These are phyloP conservation scores for Thelephora ganbajun DNA, from an alignment of 768 basidiomycete genomes.

Conservation along the genomic window DNA sequence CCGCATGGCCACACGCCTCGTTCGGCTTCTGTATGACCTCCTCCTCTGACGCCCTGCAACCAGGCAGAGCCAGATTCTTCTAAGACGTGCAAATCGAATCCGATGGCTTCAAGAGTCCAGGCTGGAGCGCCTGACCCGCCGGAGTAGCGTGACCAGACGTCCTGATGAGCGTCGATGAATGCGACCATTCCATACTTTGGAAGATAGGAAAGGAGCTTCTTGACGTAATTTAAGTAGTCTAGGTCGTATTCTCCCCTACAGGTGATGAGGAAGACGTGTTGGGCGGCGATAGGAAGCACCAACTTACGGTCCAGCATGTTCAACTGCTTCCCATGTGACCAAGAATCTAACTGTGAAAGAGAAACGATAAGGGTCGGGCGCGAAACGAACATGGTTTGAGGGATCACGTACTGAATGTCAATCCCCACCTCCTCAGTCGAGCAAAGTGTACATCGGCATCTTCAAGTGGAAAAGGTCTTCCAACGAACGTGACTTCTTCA, in stretches of 20 bases:
- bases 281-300: neutral
- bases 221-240: slow-evolving; percentile 73
- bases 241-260: slow-evolving; percentile 70
- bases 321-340: slow-evolving; percentile 94
- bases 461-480: slow-evolving; percentile 79
- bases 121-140: slow-evolving; percentile 95
- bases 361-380: neutral
- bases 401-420: slow-evolving; percentile 58
- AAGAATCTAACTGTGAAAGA: slow-evolving; percentile 62
- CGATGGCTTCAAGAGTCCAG: slow-evolving; percentile 82
- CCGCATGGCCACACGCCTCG: slow-evolving; percentile 87
- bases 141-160: slow-evolving; percentile 90
- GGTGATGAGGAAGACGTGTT: neutral
- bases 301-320: slow-evolving; percentile 84
- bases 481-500: slow-evolving; percentile 67
- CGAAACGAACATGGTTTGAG: neutral
- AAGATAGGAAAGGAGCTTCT: slow-evolving; percentile 48
- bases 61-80: slow-evolving; percentile 83
- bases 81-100: slow-evolving; percentile 69
- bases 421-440: slow-evolving; percentile 72
- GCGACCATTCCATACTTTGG: slow-evolving; percentile 61
- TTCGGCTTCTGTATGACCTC: slow-evolving; percentile 64
- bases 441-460: slow-evolving; percentile 80
- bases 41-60: slow-evolving; percentile 64
- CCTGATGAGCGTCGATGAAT: slow-evolving; percentile 80